Conservation (phyloP, 2,329 filamentous ascomycete genomes). For the Annulohypoxylon truncatum region DNA sequence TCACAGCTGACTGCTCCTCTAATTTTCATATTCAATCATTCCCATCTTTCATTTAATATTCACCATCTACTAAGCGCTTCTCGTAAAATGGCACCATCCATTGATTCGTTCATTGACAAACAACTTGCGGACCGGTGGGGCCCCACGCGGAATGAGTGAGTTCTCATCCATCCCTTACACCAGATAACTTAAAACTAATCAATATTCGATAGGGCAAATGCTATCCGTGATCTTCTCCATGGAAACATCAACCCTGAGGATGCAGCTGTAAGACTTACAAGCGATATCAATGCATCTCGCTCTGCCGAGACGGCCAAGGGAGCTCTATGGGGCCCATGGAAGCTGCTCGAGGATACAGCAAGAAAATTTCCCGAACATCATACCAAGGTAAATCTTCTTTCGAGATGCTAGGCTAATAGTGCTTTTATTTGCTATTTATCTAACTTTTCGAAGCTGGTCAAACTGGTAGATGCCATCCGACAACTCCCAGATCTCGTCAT, state of each 20-base stretch:
- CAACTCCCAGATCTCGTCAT: slow-evolving; percentile 20
- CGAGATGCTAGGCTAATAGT: background rate
- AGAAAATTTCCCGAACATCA: slow-evolving; percentile 32
- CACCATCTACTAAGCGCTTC: background rate
- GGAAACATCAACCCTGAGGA: slow-evolving; percentile 14
- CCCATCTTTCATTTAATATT: background rate
- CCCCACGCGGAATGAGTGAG: slow-evolving; percentile 22
- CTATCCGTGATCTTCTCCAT: slow-evolving; percentile 16
- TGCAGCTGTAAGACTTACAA: slow-evolving; percentile 20
- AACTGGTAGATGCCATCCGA: slow-evolving; percentile 17
- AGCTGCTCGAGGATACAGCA: slow-evolving; percentile 17
- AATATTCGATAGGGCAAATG: slow-evolving; percentile 14
- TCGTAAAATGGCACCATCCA: slow-evolving; percentile 18
- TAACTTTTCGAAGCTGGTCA: slow-evolving; percentile 19
- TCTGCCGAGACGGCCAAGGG: background rate
- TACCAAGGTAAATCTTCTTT: slow-evolving; percentile 6
- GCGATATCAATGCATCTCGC: slow-evolving; percentile 14
- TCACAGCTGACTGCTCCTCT: background rate
- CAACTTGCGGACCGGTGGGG: slow-evolving; percentile 16
- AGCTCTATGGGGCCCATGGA: slow-evolving; percentile 21
- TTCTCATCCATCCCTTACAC: background rate
- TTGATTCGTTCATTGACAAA: slow-evolving; percentile 26
- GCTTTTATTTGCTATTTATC: background rate
- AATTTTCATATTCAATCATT: slow-evolving; percentile 4
- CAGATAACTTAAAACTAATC: background rate